A percentile compares a stretch with the other conserved stretches of the same genome.
Conservation (phyloP, 768 basidiomycete species). For the Termitomyces sp. region DNA sequence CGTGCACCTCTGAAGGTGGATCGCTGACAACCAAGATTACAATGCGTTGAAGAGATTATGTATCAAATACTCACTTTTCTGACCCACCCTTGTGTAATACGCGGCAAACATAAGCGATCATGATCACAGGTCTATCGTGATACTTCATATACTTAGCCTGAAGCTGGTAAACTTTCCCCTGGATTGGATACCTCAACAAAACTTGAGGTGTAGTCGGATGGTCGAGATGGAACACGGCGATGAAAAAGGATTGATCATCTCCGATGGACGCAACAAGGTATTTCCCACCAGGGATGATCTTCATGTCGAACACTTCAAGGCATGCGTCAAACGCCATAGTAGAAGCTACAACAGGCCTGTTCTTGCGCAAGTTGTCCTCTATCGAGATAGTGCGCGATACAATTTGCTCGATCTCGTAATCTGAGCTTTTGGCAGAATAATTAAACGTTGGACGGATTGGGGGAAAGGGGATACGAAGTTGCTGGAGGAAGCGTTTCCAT, state of each 20-base stretch:
- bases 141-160: constrained; percentile 56
- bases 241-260: constrained; percentile 42
- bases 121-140: constrained; percentile 39
- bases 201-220: constrained; percentile 39
- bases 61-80: constrained; percentile 12
- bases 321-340: constrained; percentile 21
- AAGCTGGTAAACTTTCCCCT: constrained; percentile 48
- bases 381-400: constrained; percentile 56
- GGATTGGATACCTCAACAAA: constrained; percentile 44
- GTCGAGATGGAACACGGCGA: constrained; percentile 54
- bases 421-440: constrained; percentile 29
- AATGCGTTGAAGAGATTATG: no score
- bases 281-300: constrained; percentile 60
- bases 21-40: constrained; percentile 40
- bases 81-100: constrained; percentile 1
- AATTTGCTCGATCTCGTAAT: constrained; percentile 49
- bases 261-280: constrained; percentile 58
- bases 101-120: constrained; percentile 38
- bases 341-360: constrained; percentile 28
- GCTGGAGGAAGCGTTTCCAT: constrained; percentile 59
- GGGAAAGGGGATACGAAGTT: constrained; percentile 51
- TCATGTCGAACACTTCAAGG: constrained; percentile 45
- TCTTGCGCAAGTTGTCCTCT: constrained; percentile 52
- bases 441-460: constrained; percentile 54
- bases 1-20: constrained; percentile 37